Evolutionary conservation across 208 protist genomes (phyloP).

Genomic region (Acanthamoeba sp.): DNA sequence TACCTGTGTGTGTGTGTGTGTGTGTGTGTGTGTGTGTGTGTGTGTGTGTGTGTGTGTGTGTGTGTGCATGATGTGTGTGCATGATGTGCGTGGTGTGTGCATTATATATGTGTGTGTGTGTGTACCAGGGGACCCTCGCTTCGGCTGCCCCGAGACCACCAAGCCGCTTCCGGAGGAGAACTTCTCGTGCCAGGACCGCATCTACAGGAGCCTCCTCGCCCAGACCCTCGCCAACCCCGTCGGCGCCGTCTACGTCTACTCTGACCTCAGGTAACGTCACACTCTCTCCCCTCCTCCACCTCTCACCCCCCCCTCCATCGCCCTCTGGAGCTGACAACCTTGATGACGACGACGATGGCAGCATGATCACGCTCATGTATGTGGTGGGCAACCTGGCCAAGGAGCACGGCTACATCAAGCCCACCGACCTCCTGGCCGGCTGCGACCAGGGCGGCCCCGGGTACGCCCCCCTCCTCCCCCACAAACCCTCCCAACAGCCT

Average conservation of each 20-base stretch:
- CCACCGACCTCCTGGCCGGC: conserved; percentile 61
- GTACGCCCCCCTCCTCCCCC: neutral
- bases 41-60: too few species aligned
- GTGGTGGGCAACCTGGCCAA: conserved; percentile 83
- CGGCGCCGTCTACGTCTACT: conserved; percentile 87
- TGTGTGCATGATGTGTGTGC: neutral
- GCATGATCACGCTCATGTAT: conserved; percentile 89
- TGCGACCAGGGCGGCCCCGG: conserved; percentile 73
- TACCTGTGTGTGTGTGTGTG: too few species aligned
- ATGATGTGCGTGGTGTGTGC: neutral
- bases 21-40: too few species aligned
- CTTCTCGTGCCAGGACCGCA: conserved; percentile 83
- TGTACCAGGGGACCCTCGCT: conserved; percentile 77
- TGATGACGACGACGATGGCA: neutral
- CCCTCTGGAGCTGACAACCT: too few species aligned
- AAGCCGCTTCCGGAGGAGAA: conserved; percentile 80
- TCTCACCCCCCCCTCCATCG: too few species aligned
- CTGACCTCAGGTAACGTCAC: conserved; percentile 83
- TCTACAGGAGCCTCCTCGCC: conserved; percentile 82
- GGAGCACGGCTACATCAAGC: conserved; percentile 31
- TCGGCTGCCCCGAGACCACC: conserved; percentile 83
- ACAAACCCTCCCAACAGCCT: neutral
- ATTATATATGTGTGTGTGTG: neutral
- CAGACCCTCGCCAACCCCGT: conserved; percentile 82
- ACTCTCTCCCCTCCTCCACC: too few species aligned